Conservation (phyloP, 2,329 filamentous ascomycete genomes). For the Stemphylium beticola region DNA sequence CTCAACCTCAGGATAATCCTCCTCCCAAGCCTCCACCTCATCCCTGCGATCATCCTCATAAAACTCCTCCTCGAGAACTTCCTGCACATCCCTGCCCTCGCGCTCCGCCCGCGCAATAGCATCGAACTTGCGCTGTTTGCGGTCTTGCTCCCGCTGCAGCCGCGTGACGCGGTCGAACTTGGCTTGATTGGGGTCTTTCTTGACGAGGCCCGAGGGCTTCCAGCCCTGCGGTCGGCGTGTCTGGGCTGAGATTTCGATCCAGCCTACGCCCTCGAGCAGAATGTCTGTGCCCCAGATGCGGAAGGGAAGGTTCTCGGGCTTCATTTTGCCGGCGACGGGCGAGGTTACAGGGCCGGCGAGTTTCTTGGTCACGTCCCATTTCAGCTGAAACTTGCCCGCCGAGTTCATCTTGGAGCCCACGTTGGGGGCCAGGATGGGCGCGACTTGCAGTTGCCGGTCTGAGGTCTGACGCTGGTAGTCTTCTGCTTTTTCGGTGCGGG, state of each 20-base stretch:
- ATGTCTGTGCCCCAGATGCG: conserved; percentile 81
- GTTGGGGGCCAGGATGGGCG: conserved; percentile 62
- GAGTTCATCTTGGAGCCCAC: conserved; percentile 45
- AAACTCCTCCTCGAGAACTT: conserved; percentile 45
- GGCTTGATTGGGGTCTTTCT: conserved; percentile 49
- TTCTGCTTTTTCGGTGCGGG: conserved; percentile 78
- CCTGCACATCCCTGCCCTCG: conserved; percentile 23
- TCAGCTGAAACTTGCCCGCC: conserved; percentile 77
- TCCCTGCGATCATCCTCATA: conserved; percentile 21
- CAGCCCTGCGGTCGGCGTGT: conserved; percentile 60
- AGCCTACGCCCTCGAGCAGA: conserved; percentile 89
- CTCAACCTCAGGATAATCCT: conserved; percentile 73
- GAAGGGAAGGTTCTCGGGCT: conserved; percentile 76
- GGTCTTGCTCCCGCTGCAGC: conserved; percentile 14
- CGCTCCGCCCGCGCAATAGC: conserved; percentile 17
- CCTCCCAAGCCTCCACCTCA: conserved; percentile 22
- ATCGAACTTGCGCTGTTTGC: conserved; percentile 26
- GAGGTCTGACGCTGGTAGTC: conserved; percentile 66
- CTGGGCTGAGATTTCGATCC: conserved; percentile 87
- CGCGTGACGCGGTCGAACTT: conserved; percentile 19
- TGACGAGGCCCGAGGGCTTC: conserved; percentile 53
- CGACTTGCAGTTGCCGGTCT: conserved; percentile 65
- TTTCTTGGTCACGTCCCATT: conserved; percentile 81
- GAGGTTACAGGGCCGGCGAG: conserved; percentile 76
- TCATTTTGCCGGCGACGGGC: conserved; percentile 66